Percentiles rank a stretch among this genome's conserved stretches.
These are phyloP conservation scores for Ceratocystiopsis sp. DNA, from an alignment of 2,329 filamentous ascomycete genomes.

Conservation along the genomic window DNA sequence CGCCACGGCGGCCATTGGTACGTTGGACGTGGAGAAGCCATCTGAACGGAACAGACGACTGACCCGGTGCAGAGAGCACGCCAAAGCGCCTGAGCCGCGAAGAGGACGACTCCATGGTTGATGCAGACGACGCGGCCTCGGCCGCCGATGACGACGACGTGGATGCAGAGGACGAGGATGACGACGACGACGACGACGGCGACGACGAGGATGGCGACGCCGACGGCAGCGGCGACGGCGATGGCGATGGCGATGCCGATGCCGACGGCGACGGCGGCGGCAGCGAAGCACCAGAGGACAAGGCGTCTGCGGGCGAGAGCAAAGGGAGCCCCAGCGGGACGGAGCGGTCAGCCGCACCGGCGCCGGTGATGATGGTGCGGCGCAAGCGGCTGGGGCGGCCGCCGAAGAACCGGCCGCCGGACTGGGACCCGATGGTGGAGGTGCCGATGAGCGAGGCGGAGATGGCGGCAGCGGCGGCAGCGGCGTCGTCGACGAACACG, in stretches of 20 bases:
- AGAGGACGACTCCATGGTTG: constrained; percentile 20
- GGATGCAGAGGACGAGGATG: constrained; percentile 24
- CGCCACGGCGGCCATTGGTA: neutral
- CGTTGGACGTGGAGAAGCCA: neutral
- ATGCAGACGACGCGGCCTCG: constrained; percentile 18
- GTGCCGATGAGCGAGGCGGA: constrained; percentile 30
- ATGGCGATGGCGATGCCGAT: constrained; percentile 55
- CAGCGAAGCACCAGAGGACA: constrained; percentile 1
- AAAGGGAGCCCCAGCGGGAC: constrained; percentile 17
- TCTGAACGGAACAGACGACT: no score
- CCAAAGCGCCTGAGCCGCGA: constrained; percentile 23
- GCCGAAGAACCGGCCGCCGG: constrained; percentile 67
- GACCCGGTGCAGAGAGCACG: constrained; percentile 24
- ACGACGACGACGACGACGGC: constrained; percentile 19
- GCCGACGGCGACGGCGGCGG: constrained; percentile 30
- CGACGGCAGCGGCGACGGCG: constrained; percentile 18
- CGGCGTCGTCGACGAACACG: constrained; percentile 18
- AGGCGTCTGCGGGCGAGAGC: constrained; percentile 19
- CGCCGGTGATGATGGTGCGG: constrained; percentile 47
- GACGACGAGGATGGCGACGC: constrained; percentile 23
- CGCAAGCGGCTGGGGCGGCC: constrained; percentile 70
- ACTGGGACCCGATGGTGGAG: constrained; percentile 52
- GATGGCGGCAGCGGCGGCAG: constrained; percentile 4
- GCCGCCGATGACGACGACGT: constrained; percentile 20
- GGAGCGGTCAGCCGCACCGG: constrained; percentile 28